Conservation (phyloP, 768 basidiomycete species). For the Russula earlei region DNA sequence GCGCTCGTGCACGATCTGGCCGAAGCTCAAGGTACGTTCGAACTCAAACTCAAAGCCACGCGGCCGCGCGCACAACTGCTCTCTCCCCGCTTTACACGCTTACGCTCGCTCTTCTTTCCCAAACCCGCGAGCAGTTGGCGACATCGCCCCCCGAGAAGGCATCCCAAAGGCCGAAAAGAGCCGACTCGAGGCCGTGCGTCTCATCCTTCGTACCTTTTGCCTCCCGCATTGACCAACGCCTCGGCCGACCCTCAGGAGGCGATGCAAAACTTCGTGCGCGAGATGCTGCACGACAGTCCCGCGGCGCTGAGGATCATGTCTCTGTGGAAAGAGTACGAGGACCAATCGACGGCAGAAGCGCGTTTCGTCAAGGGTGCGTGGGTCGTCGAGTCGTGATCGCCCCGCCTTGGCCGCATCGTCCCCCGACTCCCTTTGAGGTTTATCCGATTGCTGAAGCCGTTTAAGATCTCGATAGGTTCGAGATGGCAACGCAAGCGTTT, state of each 20-base stretch:
- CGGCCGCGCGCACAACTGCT: neutral
- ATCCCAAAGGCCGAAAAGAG: slow-evolving; percentile 76
- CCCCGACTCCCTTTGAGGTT: neutral
- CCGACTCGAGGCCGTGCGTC: slow-evolving; percentile 56
- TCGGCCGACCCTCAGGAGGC: slow-evolving; percentile 46
- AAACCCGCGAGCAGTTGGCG: slow-evolving; percentile 73
- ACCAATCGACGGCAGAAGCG: slow-evolving; percentile 60
- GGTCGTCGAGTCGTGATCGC: neutral
- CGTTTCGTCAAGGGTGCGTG: slow-evolving; percentile 84
- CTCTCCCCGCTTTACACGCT: neutral
- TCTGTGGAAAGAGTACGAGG: slow-evolving; percentile 87
- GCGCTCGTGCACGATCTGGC: slow-evolving; percentile 90
- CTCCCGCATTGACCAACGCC: neutral
- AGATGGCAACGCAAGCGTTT: slow-evolving; percentile 78
- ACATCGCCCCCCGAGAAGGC: slow-evolving; percentile 85
- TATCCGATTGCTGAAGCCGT: neutral
- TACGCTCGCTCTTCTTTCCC: neutral
- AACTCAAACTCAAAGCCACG: neutral
- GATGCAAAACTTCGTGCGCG: slow-evolving; percentile 81
- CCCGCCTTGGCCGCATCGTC: too few species aligned
- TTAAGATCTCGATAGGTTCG: slow-evolving; percentile 75
- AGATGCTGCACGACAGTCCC: slow-evolving; percentile 75
- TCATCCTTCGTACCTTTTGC: neutral
- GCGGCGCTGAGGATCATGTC: slow-evolving; percentile 57
- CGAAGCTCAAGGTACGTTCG: slow-evolving; percentile 70